Conservation (phyloP, 768 basidiomycete genomes). For the Myochromella boudieri region DNA sequence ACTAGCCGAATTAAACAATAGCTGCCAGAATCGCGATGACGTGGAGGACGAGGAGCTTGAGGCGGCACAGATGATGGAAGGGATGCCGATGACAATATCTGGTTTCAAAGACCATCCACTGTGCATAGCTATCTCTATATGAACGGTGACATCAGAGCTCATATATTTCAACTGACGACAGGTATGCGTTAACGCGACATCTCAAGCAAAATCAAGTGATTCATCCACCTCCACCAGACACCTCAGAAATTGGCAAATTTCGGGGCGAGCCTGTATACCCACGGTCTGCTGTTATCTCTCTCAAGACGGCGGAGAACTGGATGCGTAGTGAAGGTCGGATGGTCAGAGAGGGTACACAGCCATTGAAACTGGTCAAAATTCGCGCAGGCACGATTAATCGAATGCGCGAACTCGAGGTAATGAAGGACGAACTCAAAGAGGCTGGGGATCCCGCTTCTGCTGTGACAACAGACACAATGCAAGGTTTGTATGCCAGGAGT, state of each 20-base stretch:
- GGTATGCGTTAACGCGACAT: slow-evolving; percentile 85
- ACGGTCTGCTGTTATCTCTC: slow-evolving; percentile 75
- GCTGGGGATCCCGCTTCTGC: slow-evolving; percentile 32
- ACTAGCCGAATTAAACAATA: neutral
- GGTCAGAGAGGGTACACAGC: slow-evolving; percentile 73
- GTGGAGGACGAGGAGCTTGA: slow-evolving; percentile 89
- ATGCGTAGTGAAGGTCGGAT: slow-evolving; percentile 78
- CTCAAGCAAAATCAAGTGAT: slow-evolving; percentile 87
- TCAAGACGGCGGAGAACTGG: slow-evolving; percentile 95
- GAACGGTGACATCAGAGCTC: too few species aligned
- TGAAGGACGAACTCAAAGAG: slow-evolving; percentile 41
- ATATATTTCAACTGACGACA: slow-evolving; percentile 25
- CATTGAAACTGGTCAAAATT: slow-evolving; percentile 88
- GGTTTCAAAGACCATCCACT: slow-evolving; percentile 97
- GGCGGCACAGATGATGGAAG: slow-evolving; percentile 74
- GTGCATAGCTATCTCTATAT: slow-evolving; percentile 40
- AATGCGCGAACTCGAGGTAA: slow-evolving; percentile 61
- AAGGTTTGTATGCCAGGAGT: slow-evolving; percentile 80
- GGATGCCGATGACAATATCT: slow-evolving; percentile 86
- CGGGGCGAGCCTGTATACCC: slow-evolving; percentile 91
- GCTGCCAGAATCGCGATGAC: slow-evolving; percentile 81
- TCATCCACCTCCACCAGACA: slow-evolving; percentile 59
- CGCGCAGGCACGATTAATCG: slow-evolving; percentile 79
- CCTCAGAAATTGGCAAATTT: slow-evolving; percentile 85
- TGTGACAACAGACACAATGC: slow-evolving; percentile 62